Conservation (phyloP, 345 rosid genomes). For the Camelina sativa region DNA sequence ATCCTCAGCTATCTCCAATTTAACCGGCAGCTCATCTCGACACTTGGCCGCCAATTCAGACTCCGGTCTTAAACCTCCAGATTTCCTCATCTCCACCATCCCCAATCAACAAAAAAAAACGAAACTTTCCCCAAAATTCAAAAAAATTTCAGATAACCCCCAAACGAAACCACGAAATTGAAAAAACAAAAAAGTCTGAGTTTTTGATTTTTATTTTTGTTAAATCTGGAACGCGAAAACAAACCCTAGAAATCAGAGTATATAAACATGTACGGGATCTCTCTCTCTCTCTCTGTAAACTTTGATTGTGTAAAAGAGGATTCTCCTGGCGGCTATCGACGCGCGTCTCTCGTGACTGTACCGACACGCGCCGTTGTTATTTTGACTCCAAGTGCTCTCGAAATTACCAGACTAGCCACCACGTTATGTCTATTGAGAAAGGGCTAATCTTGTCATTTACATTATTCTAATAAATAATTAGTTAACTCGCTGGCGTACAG, state of each 20-base stretch:
- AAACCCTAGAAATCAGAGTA: slow-evolving; percentile 44
- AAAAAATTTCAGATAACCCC: neutral
- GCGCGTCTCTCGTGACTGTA: slow-evolving; percentile 29
- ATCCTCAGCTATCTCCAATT: slow-evolving; percentile 81
- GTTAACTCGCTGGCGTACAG: slow-evolving; percentile 42
- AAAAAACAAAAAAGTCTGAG: neutral
- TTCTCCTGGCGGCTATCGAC: slow-evolving; percentile 50
- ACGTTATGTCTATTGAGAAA: neutral
- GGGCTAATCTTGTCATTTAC: slow-evolving; percentile 12
- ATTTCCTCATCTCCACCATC: slow-evolving; percentile 87
- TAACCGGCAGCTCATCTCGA: slow-evolving; percentile 69
- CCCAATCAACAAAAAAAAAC: neutral
- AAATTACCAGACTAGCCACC: slow-evolving; percentile 27
- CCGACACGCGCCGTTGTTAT: slow-evolving; percentile 35
- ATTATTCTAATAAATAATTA: neutral
- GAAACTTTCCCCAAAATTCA: slow-evolving; percentile 1
- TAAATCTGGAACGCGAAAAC: slow-evolving; percentile 18
- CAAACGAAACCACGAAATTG: slow-evolving; percentile 11
- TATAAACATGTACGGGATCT: slow-evolving; percentile 32
- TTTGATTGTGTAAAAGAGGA: slow-evolving; percentile 31
- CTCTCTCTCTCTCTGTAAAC: neutral
- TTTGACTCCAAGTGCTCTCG: neutral
- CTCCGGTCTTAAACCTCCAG: slow-evolving; percentile 59
- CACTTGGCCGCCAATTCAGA: slow-evolving; percentile 49
- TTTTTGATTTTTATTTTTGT: neutral